Evolutionary conservation across 176 grass and related monocot species (phyloP).

Genomic region (Triticum timopheevii): DNA sequence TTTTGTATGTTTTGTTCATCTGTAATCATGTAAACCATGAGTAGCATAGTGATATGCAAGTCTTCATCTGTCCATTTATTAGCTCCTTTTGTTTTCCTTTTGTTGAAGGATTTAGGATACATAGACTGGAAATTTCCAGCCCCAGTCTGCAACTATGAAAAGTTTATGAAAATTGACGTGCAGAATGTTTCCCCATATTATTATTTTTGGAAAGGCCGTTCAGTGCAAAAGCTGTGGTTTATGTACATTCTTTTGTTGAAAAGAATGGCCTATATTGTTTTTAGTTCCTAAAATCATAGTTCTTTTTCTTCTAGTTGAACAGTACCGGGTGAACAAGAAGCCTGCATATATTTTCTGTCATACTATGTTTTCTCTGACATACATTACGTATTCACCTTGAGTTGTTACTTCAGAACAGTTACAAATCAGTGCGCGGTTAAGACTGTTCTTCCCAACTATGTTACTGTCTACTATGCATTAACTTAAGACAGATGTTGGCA

Average conservation of each 20-base stretch:
- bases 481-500: neutral
- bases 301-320: neutral
- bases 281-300: neutral
- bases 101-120: conserved; percentile 12
- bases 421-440: neutral
- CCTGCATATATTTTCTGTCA: neutral
- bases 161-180: conserved; percentile 1
- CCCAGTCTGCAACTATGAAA: neutral
- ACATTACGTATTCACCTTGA: conserved; percentile 7
- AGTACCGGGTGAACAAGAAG: neutral
- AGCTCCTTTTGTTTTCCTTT: neutral
- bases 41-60: neutral
- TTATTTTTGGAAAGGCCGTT: neutral
- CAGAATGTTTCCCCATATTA: neutral
- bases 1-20: neutral
- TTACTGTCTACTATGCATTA: neutral
- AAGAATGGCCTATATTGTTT: too few relatives aligned
- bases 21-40: conserved; percentile 10
- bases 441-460: neutral
- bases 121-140: neutral
- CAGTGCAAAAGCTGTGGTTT: too few relatives aligned
- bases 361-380: neutral
- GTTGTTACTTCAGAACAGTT: neutral
- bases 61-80: neutral
- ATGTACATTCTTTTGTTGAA: too few relatives aligned